Evolutionary conservation across 148 eudicot species (phyloP).

Genomic region (Cornus florida): DNA sequence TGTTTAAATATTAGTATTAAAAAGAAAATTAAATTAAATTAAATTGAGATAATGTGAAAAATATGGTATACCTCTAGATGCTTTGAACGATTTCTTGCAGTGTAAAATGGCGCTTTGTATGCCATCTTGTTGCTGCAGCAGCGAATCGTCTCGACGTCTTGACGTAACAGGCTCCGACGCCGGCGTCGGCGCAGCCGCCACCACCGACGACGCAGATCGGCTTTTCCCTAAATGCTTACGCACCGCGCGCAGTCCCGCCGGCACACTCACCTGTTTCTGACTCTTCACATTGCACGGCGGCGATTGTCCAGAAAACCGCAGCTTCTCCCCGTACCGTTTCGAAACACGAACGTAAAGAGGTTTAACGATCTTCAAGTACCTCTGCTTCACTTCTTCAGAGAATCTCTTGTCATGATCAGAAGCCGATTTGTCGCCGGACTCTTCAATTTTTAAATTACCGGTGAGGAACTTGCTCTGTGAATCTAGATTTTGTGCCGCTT

Average conservation of each 20-base stretch:
- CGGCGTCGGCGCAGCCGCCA: slow-evolving; percentile 19
- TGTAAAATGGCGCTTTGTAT: slow-evolving; percentile 92
- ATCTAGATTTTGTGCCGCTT: background rate
- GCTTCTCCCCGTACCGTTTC: slow-evolving; percentile 41
- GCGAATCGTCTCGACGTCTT: slow-evolving; percentile 64
- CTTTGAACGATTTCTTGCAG: slow-evolving; percentile 84
- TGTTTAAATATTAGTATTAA: no score
- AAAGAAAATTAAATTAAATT: no score
- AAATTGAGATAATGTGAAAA: no score
- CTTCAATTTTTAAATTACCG: slow-evolving; percentile 54
- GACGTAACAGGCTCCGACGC: background rate
- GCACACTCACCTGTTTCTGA: slow-evolving; percentile 41
- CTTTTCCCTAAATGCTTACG: slow-evolving; percentile 65
- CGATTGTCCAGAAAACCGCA: slow-evolving; percentile 33
- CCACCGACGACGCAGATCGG: slow-evolving; percentile 38
- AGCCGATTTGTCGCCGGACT: slow-evolving; percentile 15
- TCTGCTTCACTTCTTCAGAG: slow-evolving; percentile 55
- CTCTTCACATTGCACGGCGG: slow-evolving; percentile 15
- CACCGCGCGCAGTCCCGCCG: slow-evolving; percentile 52
- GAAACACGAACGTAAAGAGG: slow-evolving; percentile 64
- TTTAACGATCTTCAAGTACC: slow-evolving; percentile 65
- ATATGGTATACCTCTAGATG: slow-evolving; percentile 42
- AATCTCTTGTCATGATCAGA: slow-evolving; percentile 30
- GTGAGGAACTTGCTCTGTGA: slow-evolving; percentile 33
- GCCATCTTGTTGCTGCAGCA: slow-evolving; percentile 81